Base-by-base conservation (phyloP, 2,329 filamentous ascomycete species). In the Waltergamsia citrina region DNA sequence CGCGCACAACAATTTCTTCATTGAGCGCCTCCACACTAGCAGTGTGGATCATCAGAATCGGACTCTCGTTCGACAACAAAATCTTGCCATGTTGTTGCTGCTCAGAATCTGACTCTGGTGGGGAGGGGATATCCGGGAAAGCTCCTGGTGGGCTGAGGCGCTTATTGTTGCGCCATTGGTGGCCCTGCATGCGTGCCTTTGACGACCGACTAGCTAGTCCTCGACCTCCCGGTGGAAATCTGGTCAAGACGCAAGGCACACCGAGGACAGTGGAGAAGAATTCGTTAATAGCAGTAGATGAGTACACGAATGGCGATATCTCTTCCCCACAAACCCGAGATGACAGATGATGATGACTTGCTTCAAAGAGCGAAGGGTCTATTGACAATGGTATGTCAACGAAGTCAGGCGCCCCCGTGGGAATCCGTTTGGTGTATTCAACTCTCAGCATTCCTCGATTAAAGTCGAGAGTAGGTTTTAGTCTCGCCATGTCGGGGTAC, bases 1-100 rank as follows among this genome's bases (percentile, higher is more conserved):
- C 72, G n/a, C 62, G 66, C 4, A 59, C 56, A 34, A 61, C 69
- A 45, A 96, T 92, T 10, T 75, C 65, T 39, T 71, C 62, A 49
- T 96, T 96, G 7, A 96, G 60, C 3, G 70, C 71, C 30, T 85
- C 78, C 31, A 96, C 71, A 44, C 87, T 95, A 8, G 83, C 78
- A 35, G 76, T 71, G 15, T 85, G 86, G 36, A 96, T 80, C 30
- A 85, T 74, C 1, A 98, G 70, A 29, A 98, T 93, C 0, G 92
- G 90, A 34, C 86, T 94, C 56, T 96, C 92, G 52, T 98, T 98
- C 17, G 88, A 84, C 4, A 98, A 64, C 0, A 92, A 62, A 22
- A 96, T 87, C 4, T 78, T 69, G 54, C 35, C 54, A 29, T 43
- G 48, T 16, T 49, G 47, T 28, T 42, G 40, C 16, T 50, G 48